A percentile compares a stretch with the other conserved stretches of the same genome.
phyloP scores from a whole-genome alignment of 2,329 filamentous ascomycete genomes.

The Pyrenochaeta sp. region DNA sequence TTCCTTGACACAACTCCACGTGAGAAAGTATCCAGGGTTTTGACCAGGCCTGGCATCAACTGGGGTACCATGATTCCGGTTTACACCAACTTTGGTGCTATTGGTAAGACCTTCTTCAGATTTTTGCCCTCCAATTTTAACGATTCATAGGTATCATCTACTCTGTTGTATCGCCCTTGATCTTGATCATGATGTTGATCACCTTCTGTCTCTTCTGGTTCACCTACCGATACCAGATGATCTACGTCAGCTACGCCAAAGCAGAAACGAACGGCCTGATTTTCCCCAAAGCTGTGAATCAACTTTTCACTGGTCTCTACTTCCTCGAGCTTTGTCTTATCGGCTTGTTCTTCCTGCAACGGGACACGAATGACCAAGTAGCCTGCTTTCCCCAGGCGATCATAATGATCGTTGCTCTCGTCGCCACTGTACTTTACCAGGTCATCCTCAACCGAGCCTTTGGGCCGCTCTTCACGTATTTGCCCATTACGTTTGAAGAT shows the following conservation, averaged over 20 bases:
- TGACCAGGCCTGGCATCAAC: constrained; percentile 75
- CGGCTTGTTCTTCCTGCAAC: constrained; percentile 84
- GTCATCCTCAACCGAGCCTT: constrained; percentile 83
- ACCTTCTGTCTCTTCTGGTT: constrained; percentile 93
- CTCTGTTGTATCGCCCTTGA: constrained; percentile 85
- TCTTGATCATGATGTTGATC: constrained; percentile 90
- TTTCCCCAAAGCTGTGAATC: constrained; percentile 92
- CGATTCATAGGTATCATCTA: constrained; percentile 72
- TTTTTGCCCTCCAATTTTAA: constrained; percentile 14
- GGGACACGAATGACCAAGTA: constrained; percentile 62
- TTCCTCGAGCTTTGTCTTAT: constrained; percentile 92
- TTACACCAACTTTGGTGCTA: constrained; percentile 96
- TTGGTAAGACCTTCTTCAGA: constrained; percentile 61
- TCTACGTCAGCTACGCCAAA: constrained; percentile 90
- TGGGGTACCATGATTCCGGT: constrained; percentile 97
- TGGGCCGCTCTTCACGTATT: constrained; percentile 81
- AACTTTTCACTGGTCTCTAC: constrained; percentile 93
- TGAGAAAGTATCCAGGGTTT: constrained; percentile 87
- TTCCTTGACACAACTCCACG: constrained; percentile 82
- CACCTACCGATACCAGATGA: constrained; percentile 94
- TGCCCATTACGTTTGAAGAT: constrained; percentile 95
- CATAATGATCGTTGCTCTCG: constrained; percentile 78
- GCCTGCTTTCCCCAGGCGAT: constrained; percentile 80
- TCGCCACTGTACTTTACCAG: constrained; percentile 81
- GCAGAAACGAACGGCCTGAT: constrained; percentile 91